These are phyloP conservation scores for Cardiospermum halicacabum DNA, from an alignment of 345 rosid genomes.

Conservation along the genomic window DNA sequence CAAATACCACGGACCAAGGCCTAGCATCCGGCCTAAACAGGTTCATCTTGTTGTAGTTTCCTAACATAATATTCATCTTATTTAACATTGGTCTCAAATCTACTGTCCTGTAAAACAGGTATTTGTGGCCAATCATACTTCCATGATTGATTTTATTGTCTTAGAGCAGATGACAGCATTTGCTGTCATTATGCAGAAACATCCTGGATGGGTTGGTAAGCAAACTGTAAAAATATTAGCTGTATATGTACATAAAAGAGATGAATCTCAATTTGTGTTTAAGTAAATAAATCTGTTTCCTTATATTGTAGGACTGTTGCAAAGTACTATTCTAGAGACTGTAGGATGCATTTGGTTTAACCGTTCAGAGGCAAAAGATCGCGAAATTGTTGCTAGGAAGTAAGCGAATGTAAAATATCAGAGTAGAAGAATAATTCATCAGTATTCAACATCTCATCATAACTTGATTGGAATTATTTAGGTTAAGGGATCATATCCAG, in stretches of 20 bases:
- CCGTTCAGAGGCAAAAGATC: constrained; percentile 93
- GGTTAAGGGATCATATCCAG: constrained; percentile 87
- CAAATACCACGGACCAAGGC: constrained; percentile 94
- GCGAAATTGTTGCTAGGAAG: constrained; percentile 93
- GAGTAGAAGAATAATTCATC: neutral
- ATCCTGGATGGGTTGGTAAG: constrained; percentile 99
- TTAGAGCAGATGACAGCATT: constrained; percentile 97
- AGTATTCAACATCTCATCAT: constrained; percentile 13
- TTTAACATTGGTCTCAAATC: constrained; percentile 5
- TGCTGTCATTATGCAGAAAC: constrained; percentile 99
- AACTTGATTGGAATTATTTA: constrained; percentile 32
- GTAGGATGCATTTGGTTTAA: constrained; percentile 98
- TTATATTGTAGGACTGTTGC: constrained; percentile 63
- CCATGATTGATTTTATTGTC: constrained; percentile 97
- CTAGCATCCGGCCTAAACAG: constrained; percentile 96
- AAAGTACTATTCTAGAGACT: constrained; percentile 94
- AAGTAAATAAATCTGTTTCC: constrained; percentile 9
- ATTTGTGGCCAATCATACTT: constrained; percentile 96
- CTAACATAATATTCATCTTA: neutral
- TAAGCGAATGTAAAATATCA: constrained; percentile 27
- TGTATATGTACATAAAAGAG: neutral
- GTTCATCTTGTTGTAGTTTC: constrained; percentile 22
- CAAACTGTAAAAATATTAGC: constrained; percentile 5
- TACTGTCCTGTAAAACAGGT: constrained; percentile 51
- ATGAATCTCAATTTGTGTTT: neutral